Base-by-base conservation (phyloP, 495 filamentous ascomycete species). In the Aspergillus baeticus region DNA sequence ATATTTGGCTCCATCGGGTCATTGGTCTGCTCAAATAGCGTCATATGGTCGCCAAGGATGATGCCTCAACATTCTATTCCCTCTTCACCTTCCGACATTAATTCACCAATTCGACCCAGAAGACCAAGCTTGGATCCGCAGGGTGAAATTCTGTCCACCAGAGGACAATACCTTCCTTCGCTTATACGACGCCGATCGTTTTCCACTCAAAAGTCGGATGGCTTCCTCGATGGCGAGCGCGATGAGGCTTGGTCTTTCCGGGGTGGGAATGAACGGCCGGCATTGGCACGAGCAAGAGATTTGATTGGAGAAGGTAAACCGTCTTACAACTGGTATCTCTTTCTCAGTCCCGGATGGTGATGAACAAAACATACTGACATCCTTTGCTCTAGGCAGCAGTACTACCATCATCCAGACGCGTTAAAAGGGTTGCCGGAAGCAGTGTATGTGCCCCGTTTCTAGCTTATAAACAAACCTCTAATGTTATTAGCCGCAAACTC, bases 401-500 rank as follows among this genome's bases (percentile, higher is more conserved):
- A 73, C 53, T 74, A 74, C 52, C 59, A 59, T 20, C 51, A 68
- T 2, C 62, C 71, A 15, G 62, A 63, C 7, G 57, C 66, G 3
- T 58, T 74, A 14, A 63, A 67, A 43, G 50, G 38, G 15, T 58
- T 74, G 13, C 53, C 63, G 5, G 68, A 66, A 36, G 39, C 62
- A 35, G 58, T 76, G 73, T 74, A 63, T 23, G 68, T 54, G 23
- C 11, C 22, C n/a, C n/a, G n/a, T n/a, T 2, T 23, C 15, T 10
- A 20, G 29, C 29, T 26, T 7, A 14, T 33, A 20, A 20, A 15
- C 10, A 26, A 26, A 15, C 14, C 4, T 44, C 14, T 58, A 34
- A n/a, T 38, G 1, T 42, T 22, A 23, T 7, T 17, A 76, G 73
- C 18, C 87, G 91, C 17, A 57, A 87, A 65, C 96, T 94, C 72